Evolutionary conservation across 257 asterid species (phyloP), one percentile per base, ranked within the genome.

Genomic region (Solanum dulcamara): DNA sequence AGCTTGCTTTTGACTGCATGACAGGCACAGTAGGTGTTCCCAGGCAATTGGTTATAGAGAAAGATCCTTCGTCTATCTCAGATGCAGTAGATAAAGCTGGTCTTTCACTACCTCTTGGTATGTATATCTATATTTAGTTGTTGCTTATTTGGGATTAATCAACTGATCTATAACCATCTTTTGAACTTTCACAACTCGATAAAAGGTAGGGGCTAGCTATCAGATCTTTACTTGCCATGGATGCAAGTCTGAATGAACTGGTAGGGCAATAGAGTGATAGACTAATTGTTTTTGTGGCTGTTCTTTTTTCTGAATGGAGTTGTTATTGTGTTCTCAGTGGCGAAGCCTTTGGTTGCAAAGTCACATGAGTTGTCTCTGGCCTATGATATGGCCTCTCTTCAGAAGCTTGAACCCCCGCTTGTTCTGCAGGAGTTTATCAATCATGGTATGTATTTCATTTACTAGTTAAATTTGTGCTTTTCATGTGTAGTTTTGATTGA

Each of bases 391-490:
- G 74, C 82, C 85, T 93, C 96, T 83, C 95, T 94, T n/a, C 88
- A 92, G 87, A 92, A 89, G 72, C 93, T 96, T 59, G 96, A 93
- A 86, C 93, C 98, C 7, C 98, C 99, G 0, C 91, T 96, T 84
- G 96, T 96, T 84, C 85, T 96, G 87, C 99, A 94, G 87, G 99
- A 96, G 90, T 96, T 94, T 81, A 92, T 96, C 83, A 96, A 96
- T 90, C 99, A 95, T 90, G 96, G 99, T 94, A 91, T 22, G 89
- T 10, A n/a, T 33, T 75, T 79, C 44, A 32, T 71, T 81, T 11
- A 9, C 50, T 35, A 83, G 55, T 44, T 51, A 50, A 28, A 33
- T 2, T 32, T 44, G 10, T 42, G 35, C 15, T 33, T 79, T 35
- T 11, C 10, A 3, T 42, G 51, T 35, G 33, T 2, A 22, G 42